Percentiles rank a stretch among this genome's conserved stretches.
These are phyloP conservation scores for Auriculariales sp. DNA, from an alignment of 768 basidiomycete genomes.

Conservation along the genomic window DNA sequence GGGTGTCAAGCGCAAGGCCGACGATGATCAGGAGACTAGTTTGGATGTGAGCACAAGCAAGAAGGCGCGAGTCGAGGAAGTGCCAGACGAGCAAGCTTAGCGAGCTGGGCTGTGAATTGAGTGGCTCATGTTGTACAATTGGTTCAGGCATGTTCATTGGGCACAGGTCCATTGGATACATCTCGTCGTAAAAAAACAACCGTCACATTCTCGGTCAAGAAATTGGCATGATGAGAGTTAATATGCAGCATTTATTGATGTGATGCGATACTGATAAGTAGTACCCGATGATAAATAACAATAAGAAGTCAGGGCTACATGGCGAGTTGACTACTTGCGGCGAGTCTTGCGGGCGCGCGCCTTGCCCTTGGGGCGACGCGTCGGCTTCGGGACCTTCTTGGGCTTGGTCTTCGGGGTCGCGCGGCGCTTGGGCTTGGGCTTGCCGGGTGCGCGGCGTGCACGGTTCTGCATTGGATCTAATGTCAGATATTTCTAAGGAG, in stretches of 20 bases:
- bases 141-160: too few species aligned
- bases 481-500: neutral
- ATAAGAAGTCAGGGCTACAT: too few species aligned
- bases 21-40: conserved; percentile 27
- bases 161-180: too few species aligned
- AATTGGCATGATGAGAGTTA: too few species aligned
- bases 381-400: neutral
- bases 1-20: conserved; percentile 53
- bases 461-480: neutral
- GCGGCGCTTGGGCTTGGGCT: neutral
- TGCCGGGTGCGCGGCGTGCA: neutral
- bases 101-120: too few species aligned
- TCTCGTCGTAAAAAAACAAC: too few species aligned
- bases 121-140: too few species aligned
- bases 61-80: neutral
- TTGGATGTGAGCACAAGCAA: neutral
- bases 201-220: too few species aligned
- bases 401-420: neutral
- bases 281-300: neutral
- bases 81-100: too few species aligned
- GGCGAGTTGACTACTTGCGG: too few species aligned
- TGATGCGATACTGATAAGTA: too few species aligned
- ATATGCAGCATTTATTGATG: too few species aligned
- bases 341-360: neutral
- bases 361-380: neutral